Base-by-base conservation (phyloP, 2,329 filamentous ascomycete species). In the Pezicula carpinea region DNA sequence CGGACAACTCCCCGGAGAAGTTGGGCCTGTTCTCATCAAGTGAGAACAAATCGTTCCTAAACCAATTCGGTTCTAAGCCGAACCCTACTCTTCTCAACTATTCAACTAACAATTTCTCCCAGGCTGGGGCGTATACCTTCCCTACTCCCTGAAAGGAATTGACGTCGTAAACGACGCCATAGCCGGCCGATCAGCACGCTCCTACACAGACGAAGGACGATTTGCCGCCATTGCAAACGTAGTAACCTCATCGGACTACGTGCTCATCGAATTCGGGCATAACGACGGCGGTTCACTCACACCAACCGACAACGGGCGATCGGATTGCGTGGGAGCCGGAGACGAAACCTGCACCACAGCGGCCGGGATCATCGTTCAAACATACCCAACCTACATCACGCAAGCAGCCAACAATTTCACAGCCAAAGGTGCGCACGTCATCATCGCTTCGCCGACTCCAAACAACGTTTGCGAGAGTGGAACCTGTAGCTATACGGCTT, bases 221-320 rank as follows among this genome's bases (percentile, higher is more conserved):
- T 88, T 87, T 67, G 64, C 72, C 14, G 70, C 69, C 0, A 75
- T 87, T 43, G 73, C 76, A 38, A 64, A 71, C 26, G 58, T 19
- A 54, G 75, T 58, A 18, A 18, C 35, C 14, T 45, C 69, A 1
- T 79, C 78, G 33, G 83, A 87, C 63, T 82, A 78, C 62, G 81
- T 85, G 1, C 70, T 86, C 47, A 83, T 86, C 41, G 82, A 86
- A 57, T 84, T 86, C 56, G 82, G 83, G 0, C 82, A 86, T 68
- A 87, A 86, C 57, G 83, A 86, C 53, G 82, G 80, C 18, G 79
- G 80, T 2, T 47, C 45, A 7, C 74, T 73, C 0, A 66, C 80
- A 3, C 63, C 59, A 2, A 64, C 64, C 1, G 81, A 85, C 61
- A 83, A 84, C 56, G 77, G 77, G 2, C 73, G 80, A 14, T 76